Percentiles rank a stretch among this genome's conserved stretches.
Evolutionary conservation across 140 eudicot species (phyloP).

Genomic region (Anethum foeniculum): DNA sequence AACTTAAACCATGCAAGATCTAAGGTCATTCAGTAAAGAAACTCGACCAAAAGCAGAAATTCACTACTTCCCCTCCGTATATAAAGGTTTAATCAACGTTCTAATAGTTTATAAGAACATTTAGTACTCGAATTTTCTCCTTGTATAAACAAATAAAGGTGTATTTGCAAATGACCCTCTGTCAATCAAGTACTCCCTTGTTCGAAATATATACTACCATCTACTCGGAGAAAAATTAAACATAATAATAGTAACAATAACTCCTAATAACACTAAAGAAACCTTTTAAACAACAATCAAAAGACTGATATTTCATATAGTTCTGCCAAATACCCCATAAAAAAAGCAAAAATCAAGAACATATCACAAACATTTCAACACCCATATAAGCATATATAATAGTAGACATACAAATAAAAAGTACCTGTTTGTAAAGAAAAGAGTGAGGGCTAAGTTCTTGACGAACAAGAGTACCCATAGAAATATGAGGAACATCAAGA

Average conservation of each 20-base stretch:
- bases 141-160: not conserved
- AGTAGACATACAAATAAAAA: not conserved
- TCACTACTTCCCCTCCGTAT: not conserved
- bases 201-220: not conserved
- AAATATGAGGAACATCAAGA: slow-evolving; percentile 72
- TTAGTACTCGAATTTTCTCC: not conserved
- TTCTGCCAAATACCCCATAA: not conserved
- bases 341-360: not conserved
- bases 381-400: not conserved
- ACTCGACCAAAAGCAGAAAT: not conserved
- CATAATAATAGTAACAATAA: not conserved
- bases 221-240: not conserved
- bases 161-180: not conserved
- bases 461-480: slow-evolving; percentile 88
- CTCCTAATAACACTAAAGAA: not conserved
- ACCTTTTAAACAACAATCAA: not conserved
- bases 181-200: not conserved
- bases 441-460: slow-evolving; percentile 81
- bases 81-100: not conserved
- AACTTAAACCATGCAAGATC: not conserved
- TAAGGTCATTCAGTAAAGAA: not conserved
- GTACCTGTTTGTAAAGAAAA: slow-evolving; percentile 69
- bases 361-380: not conserved
- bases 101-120: not conserved
- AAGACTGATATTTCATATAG: not conserved